phyloP scores from a whole-genome alignment of 768 basidiomycete genomes.

The Mycena chlorophos region DNA sequence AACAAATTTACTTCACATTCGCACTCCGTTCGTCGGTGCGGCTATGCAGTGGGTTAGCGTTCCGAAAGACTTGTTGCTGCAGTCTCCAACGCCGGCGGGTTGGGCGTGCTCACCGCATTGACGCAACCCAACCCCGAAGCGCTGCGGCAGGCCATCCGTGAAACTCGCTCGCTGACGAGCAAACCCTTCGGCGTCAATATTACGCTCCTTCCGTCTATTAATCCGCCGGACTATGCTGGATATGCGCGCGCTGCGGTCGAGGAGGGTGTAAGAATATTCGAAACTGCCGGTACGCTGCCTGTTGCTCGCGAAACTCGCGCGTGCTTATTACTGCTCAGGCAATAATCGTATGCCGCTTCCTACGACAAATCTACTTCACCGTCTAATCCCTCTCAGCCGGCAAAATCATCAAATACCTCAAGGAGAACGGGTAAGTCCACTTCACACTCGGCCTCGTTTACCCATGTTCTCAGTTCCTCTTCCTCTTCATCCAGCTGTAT shows the following conservation, averaged over 20 bases:
- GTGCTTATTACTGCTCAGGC: slow-evolving; percentile 26
- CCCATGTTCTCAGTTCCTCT: neutral
- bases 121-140: slow-evolving; percentile 86
- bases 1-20: neutral
- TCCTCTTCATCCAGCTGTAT: slow-evolving; percentile 43
- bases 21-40: neutral
- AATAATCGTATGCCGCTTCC: slow-evolving; percentile 90
- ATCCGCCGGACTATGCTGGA: slow-evolving; percentile 86
- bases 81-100: slow-evolving; percentile 79
- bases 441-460: neutral
- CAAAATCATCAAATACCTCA: slow-evolving; percentile 77
- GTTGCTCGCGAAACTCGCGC: neutral
- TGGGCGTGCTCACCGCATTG: slow-evolving; percentile 84
- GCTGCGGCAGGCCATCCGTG: slow-evolving; percentile 74
- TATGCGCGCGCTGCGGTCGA: slow-evolving; percentile 81
- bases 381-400: slow-evolving; percentile 49
- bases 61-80: slow-evolving; percentile 47
- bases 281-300: slow-evolving; percentile 64
- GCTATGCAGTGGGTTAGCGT: slow-evolving; percentile 86
- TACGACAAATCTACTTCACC: too few relatives aligned
- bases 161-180: slow-evolving; percentile 66
- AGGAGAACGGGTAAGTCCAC: slow-evolving; percentile 53
- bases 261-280: slow-evolving; percentile 86
- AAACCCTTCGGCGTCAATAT: slow-evolving; percentile 87
- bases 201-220: slow-evolving; percentile 85